Evolutionary conservation across 2,329 filamentous ascomycete species (phyloP).

Genomic region (Hypoxylon sp.): DNA sequence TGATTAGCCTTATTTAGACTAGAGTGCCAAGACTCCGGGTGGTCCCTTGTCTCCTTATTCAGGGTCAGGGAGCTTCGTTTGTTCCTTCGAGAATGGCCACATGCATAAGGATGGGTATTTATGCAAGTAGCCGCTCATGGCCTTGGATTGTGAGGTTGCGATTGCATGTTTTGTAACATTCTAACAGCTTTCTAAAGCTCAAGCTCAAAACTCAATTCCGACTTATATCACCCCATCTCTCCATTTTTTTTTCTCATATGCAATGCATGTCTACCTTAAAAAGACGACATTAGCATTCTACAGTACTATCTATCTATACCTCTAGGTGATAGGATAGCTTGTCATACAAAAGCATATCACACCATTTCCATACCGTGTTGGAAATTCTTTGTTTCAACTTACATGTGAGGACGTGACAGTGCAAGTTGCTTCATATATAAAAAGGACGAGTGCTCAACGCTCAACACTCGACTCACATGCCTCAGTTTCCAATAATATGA

Average conservation of each 20-base stretch:
- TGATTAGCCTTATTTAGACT: slow-evolving; percentile 32
- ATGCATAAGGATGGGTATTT: slow-evolving; percentile 23
- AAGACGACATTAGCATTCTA: slow-evolving; percentile 13
- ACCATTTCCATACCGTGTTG: not conserved
- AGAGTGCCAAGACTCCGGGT: slow-evolving; percentile 37
- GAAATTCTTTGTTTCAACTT: not conserved
- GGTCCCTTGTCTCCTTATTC: slow-evolving; percentile 34
- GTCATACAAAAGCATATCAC: not conserved
- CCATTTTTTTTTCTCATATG: slow-evolving; percentile 3
- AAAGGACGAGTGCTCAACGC: not conserved
- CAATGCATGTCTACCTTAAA: slow-evolving; percentile 29
- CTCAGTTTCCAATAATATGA: not conserved
- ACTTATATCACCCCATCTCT: slow-evolving; percentile 24
- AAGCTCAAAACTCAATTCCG: slow-evolving; percentile 26
- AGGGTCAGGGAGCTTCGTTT: slow-evolving; percentile 35
- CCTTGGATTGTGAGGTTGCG: slow-evolving; percentile 15
- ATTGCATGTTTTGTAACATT: slow-evolving; percentile 20
- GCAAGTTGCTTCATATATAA: not conserved
- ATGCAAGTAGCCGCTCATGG: slow-evolving; percentile 32
- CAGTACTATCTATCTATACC: not conserved
- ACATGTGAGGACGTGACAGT: slow-evolving; percentile 12
- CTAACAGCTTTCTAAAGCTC: slow-evolving; percentile 8
- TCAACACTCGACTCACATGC: slow-evolving; percentile 4
- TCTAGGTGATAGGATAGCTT: not conserved
- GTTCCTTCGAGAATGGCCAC: slow-evolving; percentile 21